phyloP scores from a whole-genome alignment of 768 basidiomycete genomes.

The Pleurotus cornucopiae region DNA sequence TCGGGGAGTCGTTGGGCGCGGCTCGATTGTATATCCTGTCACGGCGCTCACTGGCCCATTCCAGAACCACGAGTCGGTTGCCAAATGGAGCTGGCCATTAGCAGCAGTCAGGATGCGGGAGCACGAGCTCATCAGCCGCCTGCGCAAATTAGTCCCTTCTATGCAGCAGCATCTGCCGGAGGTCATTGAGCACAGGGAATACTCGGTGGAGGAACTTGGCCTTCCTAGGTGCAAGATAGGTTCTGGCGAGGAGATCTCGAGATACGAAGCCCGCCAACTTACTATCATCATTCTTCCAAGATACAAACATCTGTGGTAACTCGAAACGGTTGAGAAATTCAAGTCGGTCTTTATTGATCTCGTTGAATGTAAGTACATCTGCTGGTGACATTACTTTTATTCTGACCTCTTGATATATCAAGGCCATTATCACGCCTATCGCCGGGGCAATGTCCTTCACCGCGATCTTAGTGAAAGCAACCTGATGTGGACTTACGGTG shows the following conservation, averaged over 20 bases:
- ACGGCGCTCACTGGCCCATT: neutral
- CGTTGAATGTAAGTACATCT: neutral
- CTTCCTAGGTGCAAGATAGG: neutral
- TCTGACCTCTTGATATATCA: neutral
- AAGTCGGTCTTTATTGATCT: neutral
- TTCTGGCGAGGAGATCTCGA: neutral
- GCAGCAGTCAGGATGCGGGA: neutral
- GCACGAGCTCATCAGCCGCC: neutral
- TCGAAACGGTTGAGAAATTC: neutral
- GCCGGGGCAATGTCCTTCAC: conserved; percentile 17
- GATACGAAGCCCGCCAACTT: neutral
- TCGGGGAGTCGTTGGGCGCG: neutral
- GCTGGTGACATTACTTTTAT: neutral
- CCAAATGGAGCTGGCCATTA: neutral
- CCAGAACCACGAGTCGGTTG: neutral
- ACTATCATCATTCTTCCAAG: neutral
- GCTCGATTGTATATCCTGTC: neutral
- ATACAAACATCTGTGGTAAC: neutral
- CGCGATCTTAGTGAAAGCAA: conserved; percentile 26
- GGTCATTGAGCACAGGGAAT: neutral
- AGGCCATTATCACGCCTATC: conserved; percentile 24
- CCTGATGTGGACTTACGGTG: conserved; percentile 19
- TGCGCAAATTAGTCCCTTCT: neutral
- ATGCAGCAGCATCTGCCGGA: neutral
- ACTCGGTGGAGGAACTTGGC: neutral